Evolutionary conservation across 179 eudicot genomes (phyloP).

Genomic region (Actinidia chinensis): DNA sequence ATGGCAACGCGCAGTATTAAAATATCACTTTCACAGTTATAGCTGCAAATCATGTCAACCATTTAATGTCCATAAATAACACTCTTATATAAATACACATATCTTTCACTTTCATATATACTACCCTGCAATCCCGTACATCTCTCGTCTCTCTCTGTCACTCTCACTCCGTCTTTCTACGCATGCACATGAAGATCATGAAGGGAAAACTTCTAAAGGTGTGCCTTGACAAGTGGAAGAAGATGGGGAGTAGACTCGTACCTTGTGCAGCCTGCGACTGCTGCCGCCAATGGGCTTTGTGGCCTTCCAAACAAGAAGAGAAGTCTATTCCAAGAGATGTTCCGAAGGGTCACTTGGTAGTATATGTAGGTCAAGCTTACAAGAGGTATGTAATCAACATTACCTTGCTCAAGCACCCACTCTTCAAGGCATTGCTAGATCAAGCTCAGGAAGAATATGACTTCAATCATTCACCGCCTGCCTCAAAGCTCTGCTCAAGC

Average conservation of each 20-base stretch:
- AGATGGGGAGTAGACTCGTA: constrained; percentile 25
- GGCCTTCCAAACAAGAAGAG: constrained; percentile 34
- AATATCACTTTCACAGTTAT: constrained; percentile 3
- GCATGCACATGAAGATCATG: constrained; percentile 21
- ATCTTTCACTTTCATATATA: constrained; percentile 8
- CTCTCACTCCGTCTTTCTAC: neutral
- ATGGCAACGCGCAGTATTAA: neutral
- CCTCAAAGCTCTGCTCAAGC: constrained; percentile 49
- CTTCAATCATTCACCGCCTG: constrained; percentile 41
- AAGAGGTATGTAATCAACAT: constrained; percentile 56
- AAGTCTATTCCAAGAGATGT: constrained; percentile 53
- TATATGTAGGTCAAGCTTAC: constrained; percentile 50
- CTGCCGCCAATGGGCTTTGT: constrained; percentile 35
- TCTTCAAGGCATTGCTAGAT: constrained; percentile 54
- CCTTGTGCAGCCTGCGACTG: constrained; percentile 25
- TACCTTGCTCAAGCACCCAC: constrained; percentile 47
- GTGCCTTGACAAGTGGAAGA: constrained; percentile 35
- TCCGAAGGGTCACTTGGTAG: constrained; percentile 64
- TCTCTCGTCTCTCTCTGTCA: constrained; percentile 8
- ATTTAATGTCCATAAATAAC: constrained; percentile 10
- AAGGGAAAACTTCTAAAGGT: constrained; percentile 30
- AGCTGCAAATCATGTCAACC: constrained; percentile 22
- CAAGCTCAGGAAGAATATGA: constrained; percentile 54
- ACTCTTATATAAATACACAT: constrained; percentile 16
- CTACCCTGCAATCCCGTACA: neutral